These are phyloP conservation scores for Apiospora kogelbergensis DNA, from an alignment of 2,329 filamentous ascomycete genomes.

Conservation along the genomic window DNA sequence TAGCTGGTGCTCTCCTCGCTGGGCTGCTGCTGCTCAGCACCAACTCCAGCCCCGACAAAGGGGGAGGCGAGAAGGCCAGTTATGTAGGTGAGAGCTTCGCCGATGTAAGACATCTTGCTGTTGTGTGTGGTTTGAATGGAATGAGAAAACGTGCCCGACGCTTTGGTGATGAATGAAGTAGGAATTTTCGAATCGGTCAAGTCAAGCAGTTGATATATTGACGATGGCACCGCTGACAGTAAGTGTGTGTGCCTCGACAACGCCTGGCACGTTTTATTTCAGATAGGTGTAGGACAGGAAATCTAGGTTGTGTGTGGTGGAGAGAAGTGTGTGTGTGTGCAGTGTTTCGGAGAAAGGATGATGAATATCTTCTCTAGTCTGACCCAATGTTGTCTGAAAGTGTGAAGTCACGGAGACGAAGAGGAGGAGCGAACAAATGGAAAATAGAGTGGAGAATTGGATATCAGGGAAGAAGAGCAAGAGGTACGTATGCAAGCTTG, in stretches of 20 bases:
- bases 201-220: not conserved
- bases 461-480: not conserved
- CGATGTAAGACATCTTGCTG: slow-evolving; percentile 11
- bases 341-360: not conserved
- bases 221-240: not conserved
- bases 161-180: not conserved
- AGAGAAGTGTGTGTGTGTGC: no score
- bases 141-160: not conserved
- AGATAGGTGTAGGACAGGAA: not conserved
- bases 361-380: not conserved
- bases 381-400: not conserved
- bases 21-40: not conserved
- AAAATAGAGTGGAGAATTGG: not conserved
- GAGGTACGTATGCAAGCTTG: not conserved
- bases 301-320: not conserved
- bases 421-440: not conserved
- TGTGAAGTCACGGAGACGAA: not conserved
- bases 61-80: slow-evolving; percentile 10
- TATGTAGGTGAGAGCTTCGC: slow-evolving; percentile 13
- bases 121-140: not conserved
- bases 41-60: not conserved
- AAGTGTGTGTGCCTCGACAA: not conserved
- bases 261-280: not conserved
- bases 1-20: slow-evolving; percentile 14
- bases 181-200: not conserved